Conservation (phyloP, 495 filamentous ascomycete genomes). For the Penicillium chermesinum region DNA sequence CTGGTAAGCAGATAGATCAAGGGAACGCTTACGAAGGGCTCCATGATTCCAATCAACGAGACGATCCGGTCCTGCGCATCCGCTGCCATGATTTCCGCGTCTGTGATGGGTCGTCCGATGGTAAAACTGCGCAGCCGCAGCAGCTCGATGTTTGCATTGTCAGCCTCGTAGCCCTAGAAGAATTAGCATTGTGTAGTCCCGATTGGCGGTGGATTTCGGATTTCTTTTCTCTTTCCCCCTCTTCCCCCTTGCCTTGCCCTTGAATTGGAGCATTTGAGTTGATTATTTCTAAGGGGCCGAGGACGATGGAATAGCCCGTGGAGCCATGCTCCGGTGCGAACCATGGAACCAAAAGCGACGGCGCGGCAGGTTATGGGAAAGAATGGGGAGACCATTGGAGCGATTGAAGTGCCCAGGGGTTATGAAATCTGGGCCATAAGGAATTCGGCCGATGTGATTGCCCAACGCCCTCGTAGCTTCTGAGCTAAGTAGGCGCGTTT, state of each 20-base stretch:
- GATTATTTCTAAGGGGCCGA: slow-evolving; percentile 1
- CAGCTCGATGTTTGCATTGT: slow-evolving; percentile 69
- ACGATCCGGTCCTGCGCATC: slow-evolving; percentile 52
- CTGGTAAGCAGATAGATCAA: slow-evolving; percentile 17
- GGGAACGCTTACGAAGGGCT: slow-evolving; percentile 54
- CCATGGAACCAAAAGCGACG: slow-evolving; percentile 43
- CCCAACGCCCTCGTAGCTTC: no score
- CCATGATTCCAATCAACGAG: slow-evolving; percentile 52
- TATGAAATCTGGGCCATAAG: no score
- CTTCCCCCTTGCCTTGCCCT: no score
- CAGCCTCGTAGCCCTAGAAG: slow-evolving; percentile 62
- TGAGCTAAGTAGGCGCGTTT: no score
- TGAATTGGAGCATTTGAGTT: no score
- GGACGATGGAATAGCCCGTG: slow-evolving; percentile 7
- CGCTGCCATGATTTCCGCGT: slow-evolving; percentile 47
- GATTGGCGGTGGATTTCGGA: no score
- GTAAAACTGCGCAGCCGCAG: slow-evolving; percentile 74
- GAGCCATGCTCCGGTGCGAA: slow-evolving; percentile 27
- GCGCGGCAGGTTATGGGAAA: slow-evolving; percentile 12
- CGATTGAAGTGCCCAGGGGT: background rate
- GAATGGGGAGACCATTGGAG: background rate
- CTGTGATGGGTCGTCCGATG: slow-evolving; percentile 56
- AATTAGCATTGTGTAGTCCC: no score
- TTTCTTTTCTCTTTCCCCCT: slow-evolving; percentile 14
- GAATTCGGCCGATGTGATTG: no score